A percentile compares a stretch with the other conserved stretches of the same genome.
These are phyloP conservation scores for Lichtheimia ramosa DNA, from an alignment of 371 early-diverging fungal species.

Conservation along the genomic window DNA sequence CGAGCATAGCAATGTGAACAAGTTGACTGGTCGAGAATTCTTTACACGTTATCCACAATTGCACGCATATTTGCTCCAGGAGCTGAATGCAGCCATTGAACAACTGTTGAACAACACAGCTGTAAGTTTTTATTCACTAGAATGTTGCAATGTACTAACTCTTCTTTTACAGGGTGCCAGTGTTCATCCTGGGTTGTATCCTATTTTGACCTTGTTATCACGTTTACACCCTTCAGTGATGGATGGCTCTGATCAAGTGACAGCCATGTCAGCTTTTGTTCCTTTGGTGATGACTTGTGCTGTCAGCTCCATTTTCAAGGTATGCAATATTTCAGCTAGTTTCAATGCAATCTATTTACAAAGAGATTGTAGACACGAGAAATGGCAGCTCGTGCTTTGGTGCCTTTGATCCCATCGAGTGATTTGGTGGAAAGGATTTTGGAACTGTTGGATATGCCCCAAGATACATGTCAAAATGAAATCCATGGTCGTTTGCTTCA, in stretches of 20 bases:
- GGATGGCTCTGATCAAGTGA: slow-evolving; percentile 45
- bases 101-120: slow-evolving; percentile 46
- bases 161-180: slow-evolving; percentile 12
- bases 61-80: slow-evolving; percentile 72
- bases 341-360: background rate
- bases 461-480: slow-evolving; percentile 52
- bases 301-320: slow-evolving; percentile 72
- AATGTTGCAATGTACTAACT: background rate
- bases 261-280: slow-evolving; percentile 64
- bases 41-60: slow-evolving; percentile 85
- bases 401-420: slow-evolving; percentile 62
- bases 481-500: slow-evolving; percentile 75
- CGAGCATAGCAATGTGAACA: slow-evolving; percentile 71
- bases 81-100: slow-evolving; percentile 67
- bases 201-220: slow-evolving; percentile 74
- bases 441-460: slow-evolving; percentile 21
- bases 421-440: slow-evolving; percentile 47
- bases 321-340: slow-evolving; percentile 4
- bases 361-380: slow-evolving; percentile 62
- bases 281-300: slow-evolving; percentile 76
- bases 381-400: slow-evolving; percentile 83
- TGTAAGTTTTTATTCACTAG: slow-evolving; percentile 8
- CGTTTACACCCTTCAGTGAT: slow-evolving; percentile 75
- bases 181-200: slow-evolving; percentile 79
- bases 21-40: slow-evolving; percentile 87